Evolutionary conservation across 148 eudicot species (phyloP), one percentile per base, ranked within the genome.

Genomic region (Nyssa sinensis): DNA sequence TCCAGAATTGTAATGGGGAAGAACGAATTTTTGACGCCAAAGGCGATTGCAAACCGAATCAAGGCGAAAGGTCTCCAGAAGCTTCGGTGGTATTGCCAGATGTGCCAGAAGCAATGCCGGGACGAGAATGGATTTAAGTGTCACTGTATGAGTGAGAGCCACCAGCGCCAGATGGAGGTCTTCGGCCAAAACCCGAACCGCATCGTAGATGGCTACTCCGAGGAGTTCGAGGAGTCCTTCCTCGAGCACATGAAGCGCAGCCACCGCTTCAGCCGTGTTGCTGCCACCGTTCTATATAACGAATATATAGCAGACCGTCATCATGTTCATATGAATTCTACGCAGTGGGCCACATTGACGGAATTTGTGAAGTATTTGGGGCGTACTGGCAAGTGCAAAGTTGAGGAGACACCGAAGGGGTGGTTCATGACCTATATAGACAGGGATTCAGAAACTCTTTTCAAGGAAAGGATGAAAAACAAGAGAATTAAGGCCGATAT

Each of bases 121-220:
- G 91, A 91, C 67, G 96, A 89, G 64, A 87, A 89, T 32, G 96
- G 93, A 0, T 91, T 91, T 84, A 91, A 91, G 72, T 89, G 93
- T 39, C 93, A 89, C 60, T 87, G 90, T 58, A 89, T 87, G 91
- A 85, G 88, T 76, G 93, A 91, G 44, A 65, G 84, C 0, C 96
- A 91, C 75, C 91, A 89, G 70, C 81, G 91, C 5, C 91, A 91
- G 61, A 87, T 89, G 93, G 75, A 86, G 62, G 79, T 91, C 31
- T 89, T 87, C 62, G 93, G 90, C 37, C 88, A 89, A 70, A 86
- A 86, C 80, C 87, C 93, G 11, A 64, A 82, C 57, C 86, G 90
- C 1, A 79, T 91, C 34, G 81, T 89, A 0, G 89, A 85, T 3
- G 90, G 88, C 0, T 88, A 80, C 32, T 82, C 93, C 7, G 89